A percentile compares a stretch with the other conserved stretches of the same genome.
Conservation (phyloP, 371 early-diverging fungal genomes). For the Batrachochytrium dendrobatidis region DNA sequence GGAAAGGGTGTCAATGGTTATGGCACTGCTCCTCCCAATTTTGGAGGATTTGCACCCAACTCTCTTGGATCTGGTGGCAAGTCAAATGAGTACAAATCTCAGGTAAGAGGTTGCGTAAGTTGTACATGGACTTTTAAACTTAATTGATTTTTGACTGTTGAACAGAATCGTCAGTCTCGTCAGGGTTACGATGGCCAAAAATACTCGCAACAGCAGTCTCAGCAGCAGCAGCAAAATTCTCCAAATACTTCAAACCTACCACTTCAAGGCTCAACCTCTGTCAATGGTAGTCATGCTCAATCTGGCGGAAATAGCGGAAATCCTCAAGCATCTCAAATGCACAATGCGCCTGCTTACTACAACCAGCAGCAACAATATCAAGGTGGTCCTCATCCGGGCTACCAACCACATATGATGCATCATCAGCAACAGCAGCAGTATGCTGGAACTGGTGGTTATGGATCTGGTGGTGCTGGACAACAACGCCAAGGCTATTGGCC, state of each 20-base stretch:
- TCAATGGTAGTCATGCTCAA: too few relatives aligned
- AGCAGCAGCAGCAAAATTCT: conserved; percentile 12
- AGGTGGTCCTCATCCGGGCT: conserved; percentile 6
- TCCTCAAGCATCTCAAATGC: background rate
- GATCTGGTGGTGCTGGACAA: conserved; percentile 3
- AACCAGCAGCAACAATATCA: conserved; percentile 10
- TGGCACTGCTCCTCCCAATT: background rate
- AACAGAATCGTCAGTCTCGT: background rate
- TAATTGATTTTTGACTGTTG: background rate
- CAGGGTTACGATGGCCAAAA: conserved; percentile 4
- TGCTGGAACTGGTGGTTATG: background rate
- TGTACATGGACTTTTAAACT: background rate
- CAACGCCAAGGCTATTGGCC: background rate
- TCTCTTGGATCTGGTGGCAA: background rate
- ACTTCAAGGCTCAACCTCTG: background rate
- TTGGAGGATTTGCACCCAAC: conserved; percentile 1
- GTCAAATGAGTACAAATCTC: conserved; percentile 1
- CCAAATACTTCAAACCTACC: conserved; percentile 5
- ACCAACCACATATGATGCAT: conserved; percentile 10
- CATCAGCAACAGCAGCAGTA: conserved; percentile 8
- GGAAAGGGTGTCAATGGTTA: background rate
- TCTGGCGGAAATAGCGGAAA: background rate
- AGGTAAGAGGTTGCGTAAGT: background rate
- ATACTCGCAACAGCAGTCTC: conserved; percentile 8
- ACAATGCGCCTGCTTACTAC: conserved; percentile 5